Base-by-base conservation (phyloP, 176 grass and related monocot genomes). In the Triticum urartu region DNA sequence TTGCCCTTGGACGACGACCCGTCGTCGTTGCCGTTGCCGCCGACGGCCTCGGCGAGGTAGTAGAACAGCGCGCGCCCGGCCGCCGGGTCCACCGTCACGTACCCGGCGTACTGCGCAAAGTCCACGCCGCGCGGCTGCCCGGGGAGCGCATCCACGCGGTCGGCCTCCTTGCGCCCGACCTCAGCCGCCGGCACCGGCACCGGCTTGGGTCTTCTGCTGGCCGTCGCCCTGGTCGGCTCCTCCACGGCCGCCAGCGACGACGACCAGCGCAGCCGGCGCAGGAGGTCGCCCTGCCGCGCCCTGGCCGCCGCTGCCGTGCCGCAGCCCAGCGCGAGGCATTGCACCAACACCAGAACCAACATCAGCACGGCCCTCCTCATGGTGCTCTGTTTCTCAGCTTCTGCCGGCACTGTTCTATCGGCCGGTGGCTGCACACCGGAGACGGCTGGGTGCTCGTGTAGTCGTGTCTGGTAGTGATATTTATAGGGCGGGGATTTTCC, bases 71-170 rank as follows among this genome's bases (percentile, higher is more conserved):
- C 96, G 72, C 96, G 87, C 8, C 91, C 93, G 14, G 43, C 79
- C 5, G 60, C 5, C 1, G 68, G 75, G 73, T 98, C 84, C 64
- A 98, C 93, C 9, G 96, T 98, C 73, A 98, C 91, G 78, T 98
- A 98, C 36, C 96, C 96, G 7, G 88, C 91, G 68, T 94, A 92
- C 81, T 98, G 96, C 81, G 79, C 79, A 70, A 98, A 98, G 71
- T 91, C 79, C 45, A 94, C 88, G 54, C 88, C 90, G 1, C 22
- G 1, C 18, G 96, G 92, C 72, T 98, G 96, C 2, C 93, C 96
- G 0, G 96, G 93, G 5, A 98, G 85, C 78, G n/a, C 56, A 7
- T 7, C 47, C 18, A 98, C 88, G 64, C 88, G 91, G 83, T 98
- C 96, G 3, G 78, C 45, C 64, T 92, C 91, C 82, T 94, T 95